phyloP scores from a whole-genome alignment of 352 stramenopile species.

The Elongisporangium undulatum region DNA sequence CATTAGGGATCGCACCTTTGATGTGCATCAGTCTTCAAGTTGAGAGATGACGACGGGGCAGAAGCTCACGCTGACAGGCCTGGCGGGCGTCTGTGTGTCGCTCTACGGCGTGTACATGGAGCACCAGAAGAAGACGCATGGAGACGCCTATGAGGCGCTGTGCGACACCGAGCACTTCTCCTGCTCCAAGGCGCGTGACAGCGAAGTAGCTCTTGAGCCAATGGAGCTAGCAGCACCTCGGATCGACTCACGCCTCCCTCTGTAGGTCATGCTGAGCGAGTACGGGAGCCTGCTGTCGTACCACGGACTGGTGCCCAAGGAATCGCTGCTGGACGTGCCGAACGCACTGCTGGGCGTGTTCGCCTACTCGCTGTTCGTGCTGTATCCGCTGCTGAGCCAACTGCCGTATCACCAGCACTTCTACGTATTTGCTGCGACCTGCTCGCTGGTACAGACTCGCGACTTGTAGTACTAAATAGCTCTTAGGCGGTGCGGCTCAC shows the following conservation, averaged over 20 bases:
- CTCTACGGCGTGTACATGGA: constrained; percentile 47
- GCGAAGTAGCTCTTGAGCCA: neutral
- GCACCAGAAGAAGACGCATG: constrained; percentile 28
- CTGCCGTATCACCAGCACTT: constrained; percentile 38
- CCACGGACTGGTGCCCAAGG: constrained; percentile 29
- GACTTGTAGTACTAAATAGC: too few species aligned
- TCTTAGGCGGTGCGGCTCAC: constrained; percentile 1
- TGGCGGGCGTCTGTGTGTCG: constrained; percentile 16
- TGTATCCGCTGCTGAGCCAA: constrained; percentile 35
- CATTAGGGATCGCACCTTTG: neutral
- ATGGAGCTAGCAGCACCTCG: neutral
- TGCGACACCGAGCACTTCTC: constrained; percentile 54
- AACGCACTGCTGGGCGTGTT: constrained; percentile 50
- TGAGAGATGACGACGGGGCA: constrained; percentile 4
- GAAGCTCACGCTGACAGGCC: constrained; percentile 19
- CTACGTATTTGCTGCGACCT: constrained; percentile 35
- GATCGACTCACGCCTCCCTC: neutral
- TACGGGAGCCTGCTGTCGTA: constrained; percentile 43
- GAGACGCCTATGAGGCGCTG: constrained; percentile 36
- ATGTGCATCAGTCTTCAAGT: constrained; percentile 1
- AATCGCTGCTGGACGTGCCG: constrained; percentile 38
- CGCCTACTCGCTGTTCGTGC: constrained; percentile 36
- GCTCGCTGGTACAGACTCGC: constrained; percentile 19
- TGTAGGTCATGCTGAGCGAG: constrained; percentile 47
- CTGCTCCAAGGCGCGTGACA: constrained; percentile 36